Evolutionary conservation across 108 stramenopile genomes (phyloP), one percentile per base, ranked within the genome.

Genomic region (Nitzschia inconspicua): DNA sequence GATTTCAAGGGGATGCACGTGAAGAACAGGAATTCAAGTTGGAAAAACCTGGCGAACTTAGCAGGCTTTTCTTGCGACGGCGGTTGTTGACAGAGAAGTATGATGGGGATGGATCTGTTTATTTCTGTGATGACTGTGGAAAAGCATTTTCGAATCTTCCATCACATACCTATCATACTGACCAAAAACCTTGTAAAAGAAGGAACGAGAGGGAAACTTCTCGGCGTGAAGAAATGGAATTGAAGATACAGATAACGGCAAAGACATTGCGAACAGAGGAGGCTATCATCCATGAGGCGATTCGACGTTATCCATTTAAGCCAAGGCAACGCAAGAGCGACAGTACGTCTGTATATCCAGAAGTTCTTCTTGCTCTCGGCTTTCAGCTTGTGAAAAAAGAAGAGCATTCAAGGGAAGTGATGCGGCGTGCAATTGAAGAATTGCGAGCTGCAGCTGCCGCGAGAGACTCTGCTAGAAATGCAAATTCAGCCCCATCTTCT

Each of bases 101-200:
- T 70, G 52, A 59, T 25, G 30, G 28, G 19, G 24, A 57, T 18
- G 30, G 28, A 3, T 13, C 52, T 16, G 31, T 47, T 11, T 80
- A 68, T 32, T 19, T 36, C 14, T 89, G 88, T 43, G 23, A 19
- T 13, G 55, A 72, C 50, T 89, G 88, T 58, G 83, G 83, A 28
- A 47, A 43, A 11, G 18, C 16, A 4, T 82, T 83, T 42, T 46
- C 31, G 24, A 62, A 65, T 3, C 23, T 28, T 9, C 26, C 37
- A 14, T 66, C 76, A 9, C 36, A 40, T 9, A 63, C 23, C 36
- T 63, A 72, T 34, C 85, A 86, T 51, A 23, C 44, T n/a, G 27
- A 54, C 13, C 25, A 26, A 2, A 59, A 66, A 18, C 48, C 47
- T 1, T 77, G 76, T 46, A 55, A 28, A 6, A 41, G 36, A 10